Evolutionary conservation across 768 basidiomycete genomes (phyloP).

Genomic region (Leccinum ochraceum): DNA sequence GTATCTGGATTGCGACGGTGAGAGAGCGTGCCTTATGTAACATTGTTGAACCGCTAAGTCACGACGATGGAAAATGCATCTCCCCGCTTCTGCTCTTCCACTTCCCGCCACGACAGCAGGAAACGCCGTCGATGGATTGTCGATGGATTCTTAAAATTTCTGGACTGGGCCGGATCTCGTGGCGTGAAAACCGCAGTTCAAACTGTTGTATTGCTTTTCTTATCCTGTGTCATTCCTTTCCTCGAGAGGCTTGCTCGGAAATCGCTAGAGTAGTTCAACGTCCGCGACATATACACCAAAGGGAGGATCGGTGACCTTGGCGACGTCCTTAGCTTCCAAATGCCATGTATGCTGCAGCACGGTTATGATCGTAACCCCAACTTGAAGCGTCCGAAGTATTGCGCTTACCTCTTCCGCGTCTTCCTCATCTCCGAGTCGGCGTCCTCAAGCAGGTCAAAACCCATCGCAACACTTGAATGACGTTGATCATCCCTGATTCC

Average conservation of each 20-base stretch:
- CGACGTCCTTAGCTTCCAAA: slow-evolving; percentile 93
- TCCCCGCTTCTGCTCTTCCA: neutral
- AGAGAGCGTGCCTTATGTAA: no score
- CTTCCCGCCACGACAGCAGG: slow-evolving; percentile 1
- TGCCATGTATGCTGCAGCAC: slow-evolving; percentile 93
- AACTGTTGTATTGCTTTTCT: neutral
- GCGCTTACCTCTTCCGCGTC: slow-evolving; percentile 74
- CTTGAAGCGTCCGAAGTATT: slow-evolving; percentile 72
- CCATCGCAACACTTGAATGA: no score
- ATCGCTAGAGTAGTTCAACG: slow-evolving; percentile 3
- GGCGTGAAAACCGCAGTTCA: slow-evolving; percentile 17
- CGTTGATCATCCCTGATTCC: no score
- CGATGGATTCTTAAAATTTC: slow-evolving; percentile 9
- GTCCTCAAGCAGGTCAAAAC: slow-evolving; percentile 38
- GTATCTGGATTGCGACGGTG: neutral
- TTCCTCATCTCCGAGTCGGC: slow-evolving; percentile 69
- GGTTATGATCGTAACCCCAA: slow-evolving; percentile 88
- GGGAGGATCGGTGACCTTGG: slow-evolving; percentile 75
- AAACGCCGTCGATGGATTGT: slow-evolving; percentile 3
- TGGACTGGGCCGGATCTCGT: slow-evolving; percentile 13
- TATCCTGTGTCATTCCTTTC: slow-evolving; percentile 4
- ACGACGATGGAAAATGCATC: slow-evolving; percentile 2
- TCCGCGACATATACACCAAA: slow-evolving; percentile 53
- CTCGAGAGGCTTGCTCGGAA: slow-evolving; percentile 7
- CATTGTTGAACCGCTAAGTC: neutral